Evolutionary conservation across 345 rosid genomes (phyloP), one percentile per base, ranked within the genome.

Genomic region (Tarenaya hassleriana): DNA sequence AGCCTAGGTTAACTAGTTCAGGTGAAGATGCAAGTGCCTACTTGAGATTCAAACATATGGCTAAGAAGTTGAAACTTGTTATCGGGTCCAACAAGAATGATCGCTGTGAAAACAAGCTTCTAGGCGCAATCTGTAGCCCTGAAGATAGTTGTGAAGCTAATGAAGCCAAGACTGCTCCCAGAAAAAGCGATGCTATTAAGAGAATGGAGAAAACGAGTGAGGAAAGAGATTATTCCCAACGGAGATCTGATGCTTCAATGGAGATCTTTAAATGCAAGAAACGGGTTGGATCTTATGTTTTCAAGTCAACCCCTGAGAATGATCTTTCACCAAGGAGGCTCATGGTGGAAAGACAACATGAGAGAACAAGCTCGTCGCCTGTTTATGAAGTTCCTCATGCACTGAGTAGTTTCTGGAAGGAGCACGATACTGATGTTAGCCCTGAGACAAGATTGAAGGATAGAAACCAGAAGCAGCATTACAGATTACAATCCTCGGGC

Each of bases 41-140:
- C 61, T 75, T 80, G 60, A 67, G 77, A 38, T 73, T 80, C 19
- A 64, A 66, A 54, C 73, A 69, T 67, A 52, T 88, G 70, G 80
- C 70, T 24, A 24, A 24, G 5, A 24, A 24, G 5, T 24, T 24
- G 5, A 24, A 24, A 2, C 2, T 24, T 24, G 80, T 79, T 49
- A 64, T 77, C 44, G 73, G 69, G 24, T 47, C 67, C 38, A 56
- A 75, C 67, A 69, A 72, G 52, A 72, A 42, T 45, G 50, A 47
- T 50, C 40, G 20, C 29, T 21, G 4, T 10, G 55, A 32, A 48
- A 24, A 38, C 21, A 56, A 47, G 60, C 58, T 62, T 2, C n/a
- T n/a, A n/a, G n/a, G n/a, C n/a, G n/a, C n/a, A n/a, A n/a, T n/a
- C n/a, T n/a, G n/a, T n/a, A n/a, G n/a, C n/a, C n/a, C 29, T 24